Conservation (phyloP, 768 basidiomycete species). For the Termitomyces heimii region DNA sequence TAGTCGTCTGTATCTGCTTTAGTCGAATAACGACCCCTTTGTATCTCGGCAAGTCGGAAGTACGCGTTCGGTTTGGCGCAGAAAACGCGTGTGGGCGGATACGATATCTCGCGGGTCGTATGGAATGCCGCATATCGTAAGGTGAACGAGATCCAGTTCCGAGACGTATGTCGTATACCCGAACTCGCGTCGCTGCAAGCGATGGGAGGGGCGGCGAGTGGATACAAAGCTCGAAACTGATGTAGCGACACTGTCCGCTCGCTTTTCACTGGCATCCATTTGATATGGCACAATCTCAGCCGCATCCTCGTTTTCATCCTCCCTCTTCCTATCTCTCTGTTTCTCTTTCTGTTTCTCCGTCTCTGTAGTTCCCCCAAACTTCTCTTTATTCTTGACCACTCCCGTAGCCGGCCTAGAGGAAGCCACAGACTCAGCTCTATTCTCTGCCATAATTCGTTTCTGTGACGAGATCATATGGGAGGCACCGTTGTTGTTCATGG, state of each 20-base stretch:
- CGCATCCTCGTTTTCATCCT: too few relatives aligned
- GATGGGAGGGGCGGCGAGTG: background rate
- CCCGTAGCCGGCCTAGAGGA: background rate
- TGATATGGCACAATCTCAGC: background rate
- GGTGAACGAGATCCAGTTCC: background rate
- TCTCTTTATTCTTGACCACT: background rate
- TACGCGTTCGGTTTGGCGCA: background rate
- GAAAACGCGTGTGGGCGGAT: background rate
- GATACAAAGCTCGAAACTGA: background rate
- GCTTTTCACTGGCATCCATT: background rate
- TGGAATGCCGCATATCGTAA: slow-evolving; percentile 1
- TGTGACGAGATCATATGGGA: background rate
- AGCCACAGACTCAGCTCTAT: background rate
- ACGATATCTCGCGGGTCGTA: background rate
- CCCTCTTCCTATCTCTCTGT: too few relatives aligned
- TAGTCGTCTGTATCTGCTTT: background rate
- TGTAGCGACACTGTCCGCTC: background rate
- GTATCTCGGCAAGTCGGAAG: background rate
- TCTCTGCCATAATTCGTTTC: background rate
- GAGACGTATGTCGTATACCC: background rate
- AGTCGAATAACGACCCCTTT: background rate
- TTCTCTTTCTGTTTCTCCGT: background rate
- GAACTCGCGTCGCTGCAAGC: background rate
- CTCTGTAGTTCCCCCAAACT: background rate
- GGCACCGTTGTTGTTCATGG: slow-evolving; percentile 11